These are phyloP conservation scores for Sarcodon aspratus DNA, from an alignment of 768 basidiomycete genomes.

Conservation along the genomic window DNA sequence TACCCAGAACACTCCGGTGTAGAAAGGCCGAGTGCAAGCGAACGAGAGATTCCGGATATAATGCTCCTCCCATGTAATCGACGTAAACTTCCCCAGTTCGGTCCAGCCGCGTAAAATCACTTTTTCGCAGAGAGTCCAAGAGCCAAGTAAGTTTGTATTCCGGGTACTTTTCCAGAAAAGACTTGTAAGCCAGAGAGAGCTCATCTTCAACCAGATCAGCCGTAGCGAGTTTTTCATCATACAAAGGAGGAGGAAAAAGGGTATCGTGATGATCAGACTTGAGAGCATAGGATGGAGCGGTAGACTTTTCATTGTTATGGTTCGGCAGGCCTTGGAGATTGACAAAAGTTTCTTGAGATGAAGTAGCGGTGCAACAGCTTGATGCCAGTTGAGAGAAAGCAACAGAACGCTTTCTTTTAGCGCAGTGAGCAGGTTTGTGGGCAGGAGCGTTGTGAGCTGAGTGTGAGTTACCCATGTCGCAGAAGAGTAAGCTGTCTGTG, in stretches of 20 bases:
- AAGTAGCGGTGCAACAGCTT: background rate
- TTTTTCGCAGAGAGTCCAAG: constrained; percentile 21
- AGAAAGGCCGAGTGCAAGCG: constrained; percentile 62
- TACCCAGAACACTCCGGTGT: constrained; percentile 55
- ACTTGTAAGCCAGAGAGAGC: constrained; percentile 30
- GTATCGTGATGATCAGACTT: background rate
- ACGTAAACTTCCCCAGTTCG: constrained; percentile 64
- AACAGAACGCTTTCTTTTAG: background rate
- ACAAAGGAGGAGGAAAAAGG: constrained; percentile 14
- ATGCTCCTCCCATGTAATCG: constrained; percentile 78
- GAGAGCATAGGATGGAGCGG: background rate
- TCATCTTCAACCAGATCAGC: constrained; percentile 19
- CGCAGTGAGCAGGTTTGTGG: background rate
- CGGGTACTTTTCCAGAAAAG: constrained; percentile 29
- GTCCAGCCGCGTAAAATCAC: constrained; percentile 21
- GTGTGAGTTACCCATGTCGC: background rate
- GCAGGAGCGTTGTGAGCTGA: background rate
- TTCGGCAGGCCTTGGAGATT: background rate
- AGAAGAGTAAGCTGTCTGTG: too few species aligned
- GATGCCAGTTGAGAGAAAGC: background rate
- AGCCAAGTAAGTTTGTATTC: constrained; percentile 21
- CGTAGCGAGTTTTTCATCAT: constrained; percentile 10
- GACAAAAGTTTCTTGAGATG: background rate
- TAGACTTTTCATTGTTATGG: background rate
- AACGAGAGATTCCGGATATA: constrained; percentile 73